A percentile compares a stretch with the other conserved stretches of the same genome.
Evolutionary conservation across 2,329 filamentous ascomycete genomes (phyloP).

Genomic region (Cordyceps militaris): DNA sequence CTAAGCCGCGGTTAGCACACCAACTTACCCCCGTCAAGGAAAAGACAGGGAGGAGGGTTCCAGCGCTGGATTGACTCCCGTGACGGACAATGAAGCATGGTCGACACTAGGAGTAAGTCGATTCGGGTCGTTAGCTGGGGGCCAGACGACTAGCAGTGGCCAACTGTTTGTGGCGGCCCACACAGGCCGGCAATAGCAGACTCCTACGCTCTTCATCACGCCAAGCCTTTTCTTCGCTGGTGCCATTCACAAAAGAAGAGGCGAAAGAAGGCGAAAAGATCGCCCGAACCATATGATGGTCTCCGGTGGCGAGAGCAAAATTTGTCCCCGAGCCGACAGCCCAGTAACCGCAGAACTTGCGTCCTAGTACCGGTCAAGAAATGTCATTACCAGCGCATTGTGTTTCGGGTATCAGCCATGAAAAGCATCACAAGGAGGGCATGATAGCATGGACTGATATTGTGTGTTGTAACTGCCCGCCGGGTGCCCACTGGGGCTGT

Average conservation of each 20-base stretch:
- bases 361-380: not conserved
- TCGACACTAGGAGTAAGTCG: not conserved
- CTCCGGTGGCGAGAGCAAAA: not conserved
- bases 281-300: not conserved
- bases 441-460: not conserved
- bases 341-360: not conserved
- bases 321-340: not conserved
- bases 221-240: not conserved
- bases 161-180: not conserved
- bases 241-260: not conserved
- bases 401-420: not conserved
- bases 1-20: not conserved
- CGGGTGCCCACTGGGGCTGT: not conserved
- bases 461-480: not conserved
- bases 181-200: not conserved
- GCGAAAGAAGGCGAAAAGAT: not conserved
- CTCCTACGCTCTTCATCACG: conserved; percentile 8
- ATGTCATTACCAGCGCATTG: not conserved
- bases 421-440: not conserved
- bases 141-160: not conserved
- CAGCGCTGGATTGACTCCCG: not conserved
- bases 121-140: not conserved
- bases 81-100: not conserved
- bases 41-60: not conserved
- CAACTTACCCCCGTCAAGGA: not conserved